Evolutionary conservation across 2,329 filamentous ascomycete species (phyloP), one percentile per base, ranked within the genome.

Genomic region (Cordyceps pruinosa): DNA sequence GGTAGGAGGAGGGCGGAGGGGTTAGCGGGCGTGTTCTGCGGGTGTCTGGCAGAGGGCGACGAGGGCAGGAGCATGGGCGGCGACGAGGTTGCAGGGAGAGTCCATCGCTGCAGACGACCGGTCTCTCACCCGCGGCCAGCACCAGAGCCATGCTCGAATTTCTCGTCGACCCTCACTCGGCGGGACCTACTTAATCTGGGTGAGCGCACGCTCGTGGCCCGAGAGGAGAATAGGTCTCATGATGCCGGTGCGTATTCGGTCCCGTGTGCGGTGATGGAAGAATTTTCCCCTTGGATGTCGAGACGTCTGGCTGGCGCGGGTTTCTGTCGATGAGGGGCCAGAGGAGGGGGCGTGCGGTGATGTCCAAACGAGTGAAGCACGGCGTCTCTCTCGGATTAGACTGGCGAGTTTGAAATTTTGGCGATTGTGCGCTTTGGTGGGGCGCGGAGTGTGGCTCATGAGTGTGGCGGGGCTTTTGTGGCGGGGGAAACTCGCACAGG

Each of bases 221-320:
- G 90, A 87, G 69, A 99, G 84, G 68, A 99, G 82, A 75, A 97
- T 95, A 71, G 94, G 94, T 80, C 94, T 90, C 94, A 99, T 99
- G 61, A 76, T 90, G 57, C 47, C 54, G 52, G 64, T 57, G 63
- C 48, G 44, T 53, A 26, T 50, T 52, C 5, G 35, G 41, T 56
- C 41, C 17, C 39, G 50, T 35, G 25, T 17, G 32, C n/a, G n/a
- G n/a, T n/a, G n/a, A n/a, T n/a, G n/a, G n/a, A n/a, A n/a, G n/a
- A n/a, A n/a, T n/a, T n/a, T n/a, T n/a, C n/a, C n/a, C 15, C 19
- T 34, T 42, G 42, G 35, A 8, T 26, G 23, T 44, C 26, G 56
- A 39, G n/a, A 37, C 21, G 35, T 42, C 53, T 56, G 35, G 53
- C 44, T 49, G 45, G 54, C 45, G 15, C n/a, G 49, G 37, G 45